Evolutionary conservation across 768 basidiomycete genomes (phyloP).

Genomic region (Boletus edulis): DNA sequence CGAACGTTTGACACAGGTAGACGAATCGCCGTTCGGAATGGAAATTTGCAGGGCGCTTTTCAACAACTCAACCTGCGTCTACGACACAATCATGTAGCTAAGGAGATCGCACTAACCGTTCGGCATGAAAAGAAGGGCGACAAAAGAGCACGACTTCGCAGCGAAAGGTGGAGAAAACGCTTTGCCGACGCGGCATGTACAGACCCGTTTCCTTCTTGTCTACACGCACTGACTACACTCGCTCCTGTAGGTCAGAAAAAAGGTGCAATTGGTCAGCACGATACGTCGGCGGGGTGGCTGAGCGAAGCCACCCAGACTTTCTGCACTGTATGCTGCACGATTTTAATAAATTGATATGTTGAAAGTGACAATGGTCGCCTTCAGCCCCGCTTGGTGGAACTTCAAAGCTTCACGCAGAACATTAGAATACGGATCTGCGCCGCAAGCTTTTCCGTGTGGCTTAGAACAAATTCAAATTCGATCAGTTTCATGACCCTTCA

Average conservation of each 20-base stretch:
- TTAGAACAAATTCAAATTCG: slow-evolving; percentile 1
- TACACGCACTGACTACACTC: slow-evolving; percentile 11
- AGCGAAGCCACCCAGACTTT: slow-evolving; percentile 2
- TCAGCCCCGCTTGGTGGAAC: slow-evolving; percentile 4
- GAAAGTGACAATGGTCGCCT: slow-evolving; percentile 3
- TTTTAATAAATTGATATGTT: slow-evolving; percentile 1
- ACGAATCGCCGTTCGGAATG: slow-evolving; percentile 45
- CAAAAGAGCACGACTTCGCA: slow-evolving; percentile 70
- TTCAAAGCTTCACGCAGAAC: slow-evolving; percentile 4
- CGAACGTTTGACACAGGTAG: slow-evolving; percentile 48
- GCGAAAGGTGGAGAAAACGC: slow-evolving; percentile 74
- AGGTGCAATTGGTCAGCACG: slow-evolving; percentile 75
- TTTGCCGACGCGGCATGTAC: slow-evolving; percentile 74
- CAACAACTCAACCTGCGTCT: slow-evolving; percentile 50
- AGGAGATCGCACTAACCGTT: slow-evolving; percentile 45
- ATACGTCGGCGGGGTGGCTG: slow-evolving; percentile 75
- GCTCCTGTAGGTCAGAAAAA: slow-evolving; percentile 69
- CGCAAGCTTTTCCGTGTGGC: slow-evolving; percentile 7
- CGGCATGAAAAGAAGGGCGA: slow-evolving; percentile 84
- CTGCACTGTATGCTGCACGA: slow-evolving; percentile 6
- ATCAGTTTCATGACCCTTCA: slow-evolving; percentile 6
- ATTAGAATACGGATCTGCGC: slow-evolving; percentile 10
- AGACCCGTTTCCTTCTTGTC: slow-evolving; percentile 6
- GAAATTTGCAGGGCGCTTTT: slow-evolving; percentile 48
- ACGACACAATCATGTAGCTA: slow-evolving; percentile 51